These are phyloP conservation scores for Coriaria nepalensis DNA, from an alignment of 306 rosid species.

Conservation along the genomic window DNA sequence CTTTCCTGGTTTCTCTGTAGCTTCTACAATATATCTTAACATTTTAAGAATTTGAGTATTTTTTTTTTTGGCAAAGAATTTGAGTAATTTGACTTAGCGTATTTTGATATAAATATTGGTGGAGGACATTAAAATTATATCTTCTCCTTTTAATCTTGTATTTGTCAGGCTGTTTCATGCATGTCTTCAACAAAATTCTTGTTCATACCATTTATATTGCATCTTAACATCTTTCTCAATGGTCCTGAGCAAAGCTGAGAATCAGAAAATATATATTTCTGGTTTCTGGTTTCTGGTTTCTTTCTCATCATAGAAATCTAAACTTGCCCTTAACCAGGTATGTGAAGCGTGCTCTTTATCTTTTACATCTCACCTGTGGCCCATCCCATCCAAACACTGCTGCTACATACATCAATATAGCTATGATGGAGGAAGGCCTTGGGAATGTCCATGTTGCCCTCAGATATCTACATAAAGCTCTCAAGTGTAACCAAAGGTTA, in stretches of 20 bases:
- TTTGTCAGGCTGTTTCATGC: no score
- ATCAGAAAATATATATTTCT: background rate
- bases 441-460: constrained; percentile 97
- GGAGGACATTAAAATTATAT: no score
- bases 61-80: no score
- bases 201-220: no score
- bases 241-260: no score
- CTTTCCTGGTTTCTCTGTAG: no score
- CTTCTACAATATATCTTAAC: no score
- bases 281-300: background rate
- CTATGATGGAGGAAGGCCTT: constrained; percentile 99
- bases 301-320: constrained; percentile 2
- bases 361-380: constrained; percentile 93
- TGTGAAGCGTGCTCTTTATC: constrained; percentile 94
- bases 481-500: constrained; percentile 86
- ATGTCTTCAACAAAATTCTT: no score
- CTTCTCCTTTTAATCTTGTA: no score
- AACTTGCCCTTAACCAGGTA: constrained; percentile 44
- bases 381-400: constrained; percentile 99
- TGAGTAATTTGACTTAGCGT: no score
- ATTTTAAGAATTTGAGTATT: no score
- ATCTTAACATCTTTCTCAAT: background rate
- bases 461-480: constrained; percentile 96
- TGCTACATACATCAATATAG: constrained; percentile 96
- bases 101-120: no score